phyloP scores from a whole-genome alignment of 306 rosid genomes.

The Pyrus pyrifolia region DNA sequence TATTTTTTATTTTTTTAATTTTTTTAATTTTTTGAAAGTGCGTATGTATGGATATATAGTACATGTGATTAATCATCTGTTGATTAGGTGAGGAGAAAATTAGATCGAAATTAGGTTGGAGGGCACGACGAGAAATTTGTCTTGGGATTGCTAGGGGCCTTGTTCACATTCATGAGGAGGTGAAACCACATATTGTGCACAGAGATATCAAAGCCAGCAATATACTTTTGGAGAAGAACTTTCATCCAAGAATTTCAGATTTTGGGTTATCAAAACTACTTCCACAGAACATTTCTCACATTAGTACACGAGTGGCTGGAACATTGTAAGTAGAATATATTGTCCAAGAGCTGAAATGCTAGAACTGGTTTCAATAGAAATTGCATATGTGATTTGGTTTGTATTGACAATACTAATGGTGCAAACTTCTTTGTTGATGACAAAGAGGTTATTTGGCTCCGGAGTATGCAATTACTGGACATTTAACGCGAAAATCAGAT shows the following conservation, averaged over 20 bases:
- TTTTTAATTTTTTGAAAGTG: no score
- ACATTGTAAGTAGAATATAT: conserved; percentile 18
- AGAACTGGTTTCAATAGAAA: no score
- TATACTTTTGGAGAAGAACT: conserved; percentile 23
- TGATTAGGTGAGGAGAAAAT: conserved; percentile 10
- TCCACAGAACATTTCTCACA: conserved; percentile 15
- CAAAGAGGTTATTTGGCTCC: conserved; percentile 31
- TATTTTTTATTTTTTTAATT: no score
- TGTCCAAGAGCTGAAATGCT: neutral
- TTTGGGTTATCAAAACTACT: conserved; percentile 29
- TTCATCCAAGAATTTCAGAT: conserved; percentile 27
- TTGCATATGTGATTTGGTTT: neutral
- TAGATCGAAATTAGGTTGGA: conserved; percentile 12
- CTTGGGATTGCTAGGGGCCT: conserved; percentile 26
- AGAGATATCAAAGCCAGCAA: conserved; percentile 29
- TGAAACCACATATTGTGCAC: conserved; percentile 24
- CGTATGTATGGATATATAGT: no score
- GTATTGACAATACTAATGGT: neutral
- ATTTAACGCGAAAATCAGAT: conserved; percentile 18
- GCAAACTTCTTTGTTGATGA: neutral
- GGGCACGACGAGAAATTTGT: conserved; percentile 13
- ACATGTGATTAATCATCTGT: neutral
- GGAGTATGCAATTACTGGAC: conserved; percentile 19
- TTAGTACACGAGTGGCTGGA: conserved; percentile 28
- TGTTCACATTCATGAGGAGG: conserved; percentile 25